Evolutionary conservation across 2,329 filamentous ascomycete species (phyloP).

Genomic region (Phialocephala sp.): DNA sequence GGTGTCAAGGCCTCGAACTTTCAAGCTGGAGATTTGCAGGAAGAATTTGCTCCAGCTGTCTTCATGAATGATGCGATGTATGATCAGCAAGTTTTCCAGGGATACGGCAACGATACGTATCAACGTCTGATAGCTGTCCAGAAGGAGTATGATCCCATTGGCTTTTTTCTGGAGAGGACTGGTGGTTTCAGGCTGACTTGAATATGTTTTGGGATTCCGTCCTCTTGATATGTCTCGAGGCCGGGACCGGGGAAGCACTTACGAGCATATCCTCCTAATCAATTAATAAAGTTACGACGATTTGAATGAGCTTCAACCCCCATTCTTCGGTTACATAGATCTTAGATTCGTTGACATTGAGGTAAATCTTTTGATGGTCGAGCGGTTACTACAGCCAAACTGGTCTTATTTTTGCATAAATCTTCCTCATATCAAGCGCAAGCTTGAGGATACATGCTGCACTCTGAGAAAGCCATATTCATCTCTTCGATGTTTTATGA

Average conservation of each 20-base stretch:
- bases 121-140: constrained; percentile 43
- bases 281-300: no score
- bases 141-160: constrained; percentile 40
- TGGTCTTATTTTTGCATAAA: no score
- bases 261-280: neutral
- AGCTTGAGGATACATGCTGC: no score
- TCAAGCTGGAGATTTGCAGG: constrained; percentile 20
- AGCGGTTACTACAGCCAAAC: no score
- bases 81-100: constrained; percentile 37
- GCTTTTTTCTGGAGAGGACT: constrained; percentile 39
- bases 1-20: constrained; percentile 35
- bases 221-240: neutral
- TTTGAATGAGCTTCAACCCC: neutral
- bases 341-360: neutral
- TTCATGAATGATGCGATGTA: constrained; percentile 47
- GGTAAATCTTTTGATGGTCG: no score
- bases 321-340: neutral
- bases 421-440: no score
- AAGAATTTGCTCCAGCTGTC: constrained; percentile 38
- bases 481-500: no score
- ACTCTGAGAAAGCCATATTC: no score
- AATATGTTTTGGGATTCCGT: neutral
- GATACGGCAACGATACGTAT: constrained; percentile 40
- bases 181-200: constrained; percentile 38
- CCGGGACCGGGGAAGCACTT: neutral